phyloP scores from a whole-genome alignment of 2,329 filamentous ascomycete species.

The Talaromyces funiculosus region DNA sequence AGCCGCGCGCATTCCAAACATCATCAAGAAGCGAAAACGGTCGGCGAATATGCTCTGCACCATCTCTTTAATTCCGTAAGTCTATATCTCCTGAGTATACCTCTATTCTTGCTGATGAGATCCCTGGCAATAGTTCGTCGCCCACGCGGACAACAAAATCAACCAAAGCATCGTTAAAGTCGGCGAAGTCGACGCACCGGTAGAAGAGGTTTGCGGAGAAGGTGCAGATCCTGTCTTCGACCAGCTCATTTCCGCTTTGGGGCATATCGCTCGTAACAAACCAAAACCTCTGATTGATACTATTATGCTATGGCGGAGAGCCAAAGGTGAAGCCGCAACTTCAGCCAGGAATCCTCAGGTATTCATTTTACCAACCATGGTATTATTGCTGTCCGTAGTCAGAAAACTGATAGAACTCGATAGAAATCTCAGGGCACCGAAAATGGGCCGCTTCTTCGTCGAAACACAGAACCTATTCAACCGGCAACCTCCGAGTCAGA shows the following conservation, averaged over 20 bases:
- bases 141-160: constrained; percentile 93
- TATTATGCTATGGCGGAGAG: constrained; percentile 97
- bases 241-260: constrained; percentile 85
- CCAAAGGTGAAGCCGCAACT: constrained; percentile 82
- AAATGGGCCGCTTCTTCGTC: constrained; percentile 51
- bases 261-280: constrained; percentile 89
- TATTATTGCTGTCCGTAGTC: too few species aligned
- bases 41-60: constrained; percentile 96
- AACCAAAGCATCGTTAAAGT: constrained; percentile 77
- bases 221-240: constrained; percentile 86
- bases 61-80: constrained; percentile 86
- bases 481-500: constrained; percentile 31
- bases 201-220: constrained; percentile 85
- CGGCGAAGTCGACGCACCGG: constrained; percentile 72
- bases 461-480: constrained; percentile 69
- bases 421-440: constrained; percentile 32
- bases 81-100: background rate
- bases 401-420: constrained; percentile 1
- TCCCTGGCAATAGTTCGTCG: constrained; percentile 65
- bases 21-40: constrained; percentile 76
- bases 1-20: constrained; percentile 71
- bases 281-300: constrained; percentile 94
- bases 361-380: background rate
- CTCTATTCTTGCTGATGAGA: background rate
- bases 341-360: constrained; percentile 50